Base-by-base conservation (phyloP, 495 filamentous ascomycete genomes). In the Cryomyces minteri region DNA sequence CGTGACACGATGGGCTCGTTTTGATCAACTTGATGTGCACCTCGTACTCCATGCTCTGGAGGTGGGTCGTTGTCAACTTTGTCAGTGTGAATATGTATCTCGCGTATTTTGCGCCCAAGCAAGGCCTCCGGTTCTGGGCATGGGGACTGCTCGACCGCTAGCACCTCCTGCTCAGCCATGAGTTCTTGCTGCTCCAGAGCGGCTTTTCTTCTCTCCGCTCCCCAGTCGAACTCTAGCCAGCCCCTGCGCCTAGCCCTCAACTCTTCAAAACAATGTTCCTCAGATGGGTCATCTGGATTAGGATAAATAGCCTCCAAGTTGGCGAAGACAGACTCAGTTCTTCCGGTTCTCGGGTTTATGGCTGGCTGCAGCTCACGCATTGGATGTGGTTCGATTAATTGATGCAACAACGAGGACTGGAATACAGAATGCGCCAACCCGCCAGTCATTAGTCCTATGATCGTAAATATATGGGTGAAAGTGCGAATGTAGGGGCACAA, bases 361-460 rank as follows among this genome's bases (percentile, higher is more conserved):
- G 75, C 75, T 63, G 82, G 71, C 69, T 82, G 82, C 64, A 76
- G 65, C 57, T 80, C 64, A 50, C 69, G 68, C 48, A 54, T 40
- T 9, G 56, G 45, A 51, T 51, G 49, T 10, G 43, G 41, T 39
- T 29, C 10, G 8, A 41, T 8, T 58, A 68, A 67, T 51, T 68
- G 67, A 39, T 51, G 33, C 18, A 25, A 25, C 2, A 25, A 2
- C n/a, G 43, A 37, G 37, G 70, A 77, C 74, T 79, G 71, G 57
- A 51, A 72, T 73, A 75, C 65, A 71, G 58, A 66, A 32, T 25
- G 18, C 60, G 34, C 34, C 9, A 38, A 10, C 1, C 66, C 63
- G 70, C 68, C 73, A 75, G 63, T 64, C 72, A 85, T 94, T 92
- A 94, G 86, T 92, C 87, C 87, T 94, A 71, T 76, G 73, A 76